These are phyloP conservation scores for Neofusicoccum parvum DNA, from an alignment of 2,329 filamentous ascomycete genomes.

Conservation along the genomic window DNA sequence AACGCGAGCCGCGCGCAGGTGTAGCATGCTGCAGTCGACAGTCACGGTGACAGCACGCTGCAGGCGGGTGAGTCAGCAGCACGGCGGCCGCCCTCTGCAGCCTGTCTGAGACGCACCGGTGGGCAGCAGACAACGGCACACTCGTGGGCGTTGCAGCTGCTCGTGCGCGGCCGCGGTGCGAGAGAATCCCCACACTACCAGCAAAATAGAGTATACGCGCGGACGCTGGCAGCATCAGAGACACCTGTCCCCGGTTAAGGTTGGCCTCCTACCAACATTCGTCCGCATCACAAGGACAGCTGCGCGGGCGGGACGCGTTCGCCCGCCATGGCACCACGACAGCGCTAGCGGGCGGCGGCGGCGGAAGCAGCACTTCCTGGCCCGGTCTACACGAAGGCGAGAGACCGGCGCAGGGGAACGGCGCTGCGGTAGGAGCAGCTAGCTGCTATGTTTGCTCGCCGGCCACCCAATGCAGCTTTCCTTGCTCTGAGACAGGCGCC, in stretches of 20 bases:
- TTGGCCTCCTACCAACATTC: not conserved
- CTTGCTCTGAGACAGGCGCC: constrained; percentile 11
- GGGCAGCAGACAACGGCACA: not conserved
- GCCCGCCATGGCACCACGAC: not conserved
- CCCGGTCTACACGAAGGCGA: no score
- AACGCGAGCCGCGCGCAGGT: not conserved
- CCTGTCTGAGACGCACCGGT: not conserved
- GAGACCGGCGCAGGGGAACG: not conserved
- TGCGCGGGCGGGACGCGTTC: constrained; percentile 1
- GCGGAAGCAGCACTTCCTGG: not conserved
- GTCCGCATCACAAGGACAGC: constrained; percentile 1
- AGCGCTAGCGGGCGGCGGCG: not conserved
- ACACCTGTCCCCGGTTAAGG: not conserved
- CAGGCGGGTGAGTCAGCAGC: constrained; percentile 4
- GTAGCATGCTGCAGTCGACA: not conserved
- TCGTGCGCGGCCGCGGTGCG: not conserved
- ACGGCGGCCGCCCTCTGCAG: constrained; percentile 1
- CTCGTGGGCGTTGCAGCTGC: not conserved
- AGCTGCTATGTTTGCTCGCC: constrained; percentile 3
- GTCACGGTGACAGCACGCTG: not conserved
- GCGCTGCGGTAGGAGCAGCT: not conserved
- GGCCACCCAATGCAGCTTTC: not conserved
- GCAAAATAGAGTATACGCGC: not conserved
- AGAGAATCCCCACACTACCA: not conserved
- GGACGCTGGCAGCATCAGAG: not conserved